These are phyloP conservation scores for Citrus hindsii DNA, from an alignment of 345 rosid genomes.

Conservation along the genomic window DNA sequence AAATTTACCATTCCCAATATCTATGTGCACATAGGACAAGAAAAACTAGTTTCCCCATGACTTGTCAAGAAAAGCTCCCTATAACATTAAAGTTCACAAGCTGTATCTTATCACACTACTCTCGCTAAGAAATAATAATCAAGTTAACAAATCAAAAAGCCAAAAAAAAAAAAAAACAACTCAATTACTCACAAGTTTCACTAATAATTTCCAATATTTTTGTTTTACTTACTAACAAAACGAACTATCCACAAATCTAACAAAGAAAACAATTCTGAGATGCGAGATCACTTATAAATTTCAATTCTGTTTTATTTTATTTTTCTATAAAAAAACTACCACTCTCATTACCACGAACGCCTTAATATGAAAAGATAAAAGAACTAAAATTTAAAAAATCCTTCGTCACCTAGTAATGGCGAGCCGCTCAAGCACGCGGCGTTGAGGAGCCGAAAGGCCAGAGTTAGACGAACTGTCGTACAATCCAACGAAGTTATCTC, in stretches of 20 bases:
- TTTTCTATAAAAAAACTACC: too few species aligned
- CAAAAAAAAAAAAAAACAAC: not conserved
- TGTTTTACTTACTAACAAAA: not conserved
- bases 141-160: not conserved
- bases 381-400: not conserved
- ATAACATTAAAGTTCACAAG: too few species aligned
- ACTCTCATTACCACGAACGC: too few species aligned
- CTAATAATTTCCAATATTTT: not conserved
- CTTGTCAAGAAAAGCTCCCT: too few species aligned
- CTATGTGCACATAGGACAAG: not conserved
- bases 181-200: not conserved
- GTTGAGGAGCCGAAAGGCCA: slow-evolving; percentile 40
- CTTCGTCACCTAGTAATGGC: slow-evolving; percentile 49
- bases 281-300: too few species aligned
- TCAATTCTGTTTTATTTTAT: too few species aligned
- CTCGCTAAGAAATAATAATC: too few species aligned
- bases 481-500: slow-evolving; percentile 64
- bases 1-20: not conserved
- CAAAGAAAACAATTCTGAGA: too few species aligned
- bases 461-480: slow-evolving; percentile 41
- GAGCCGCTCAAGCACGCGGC: slow-evolving; percentile 57
- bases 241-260: too few species aligned
- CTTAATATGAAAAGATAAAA: not conserved
- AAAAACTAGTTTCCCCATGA: too few species aligned
- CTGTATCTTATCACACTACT: too few species aligned